Base-by-base conservation (phyloP, 192 early-diverging fungal genomes). In the Backusella tuberculispora region DNA sequence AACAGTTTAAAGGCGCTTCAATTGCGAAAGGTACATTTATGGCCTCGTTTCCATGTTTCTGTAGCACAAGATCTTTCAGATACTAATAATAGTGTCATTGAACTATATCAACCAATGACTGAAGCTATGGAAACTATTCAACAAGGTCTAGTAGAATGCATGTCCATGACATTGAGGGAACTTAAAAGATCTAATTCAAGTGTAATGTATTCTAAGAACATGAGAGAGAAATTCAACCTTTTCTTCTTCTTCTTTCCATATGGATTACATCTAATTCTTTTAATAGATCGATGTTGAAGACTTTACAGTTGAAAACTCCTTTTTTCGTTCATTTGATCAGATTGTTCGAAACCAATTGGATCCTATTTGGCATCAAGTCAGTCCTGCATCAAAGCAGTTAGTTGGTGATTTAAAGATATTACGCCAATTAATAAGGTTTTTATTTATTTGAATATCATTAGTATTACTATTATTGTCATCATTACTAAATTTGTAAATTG, bases 311-410 rank as follows among this genome's bases (percentile, higher is more conserved):
- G 95, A 99, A 79, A 94, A 95, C 81, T 86, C 94, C 1, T 83
- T 99, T 41, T 93, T 94, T 75, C 84, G 86, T 43, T 92, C 92
- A 3, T 99, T 98, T 80, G 97, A 99, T 83, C 75, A 76, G 0
- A 84, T 95, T 40, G 81, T 99, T 19, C 84, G 90, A 41, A 80
- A 77, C 1, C 95, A 95, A 79, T 80, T 99, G 60, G 89, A 92
- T 69, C 93, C 95, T 7, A 84, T 95, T 45, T 98, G 96, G 97
- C 95, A 98, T 82, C 80, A 89, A 17, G 87, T 97, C 34, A 86
- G 88, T 38, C 56, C 75, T 7, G 92, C 90, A 45, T 89, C 91
- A 3, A 95, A 94, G 71, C 85, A 91, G 17, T 83, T 99, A 19
- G 90, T 94, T 4, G 73, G 64, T 3, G 97, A 99, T 76, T 53